Evolutionary conservation across 345 rosid species (phyloP).

Genomic region (Brassica nigra): DNA sequence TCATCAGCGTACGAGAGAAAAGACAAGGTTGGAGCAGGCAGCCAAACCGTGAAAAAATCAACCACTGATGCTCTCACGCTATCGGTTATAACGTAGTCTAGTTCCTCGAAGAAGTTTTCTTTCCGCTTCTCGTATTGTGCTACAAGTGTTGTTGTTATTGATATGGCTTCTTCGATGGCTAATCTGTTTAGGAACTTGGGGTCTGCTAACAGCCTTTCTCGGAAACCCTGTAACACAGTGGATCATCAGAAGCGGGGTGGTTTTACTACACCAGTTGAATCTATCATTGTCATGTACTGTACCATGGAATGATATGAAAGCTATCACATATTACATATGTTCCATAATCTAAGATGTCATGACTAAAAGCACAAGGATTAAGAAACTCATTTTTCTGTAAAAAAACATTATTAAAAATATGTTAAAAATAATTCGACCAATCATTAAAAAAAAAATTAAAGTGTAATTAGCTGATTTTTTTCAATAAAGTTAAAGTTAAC

Average conservation of each 20-base stretch:
- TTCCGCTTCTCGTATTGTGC: slow-evolving; percentile 92
- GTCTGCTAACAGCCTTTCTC: slow-evolving; percentile 91
- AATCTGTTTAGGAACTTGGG: slow-evolving; percentile 86
- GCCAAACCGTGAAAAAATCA: slow-evolving; percentile 93
- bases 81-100: slow-evolving; percentile 91
- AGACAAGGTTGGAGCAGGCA: slow-evolving; percentile 90
- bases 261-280: too few relatives aligned
- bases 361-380: too few relatives aligned
- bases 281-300: too few relatives aligned
- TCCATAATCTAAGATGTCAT: too few relatives aligned
- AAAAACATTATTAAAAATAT: too few relatives aligned
- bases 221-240: slow-evolving; percentile 71
- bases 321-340: too few relatives aligned
- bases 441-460: too few relatives aligned
- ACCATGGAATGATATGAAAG: too few relatives aligned
- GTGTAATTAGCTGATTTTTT: too few relatives aligned
- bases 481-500: too few relatives aligned
- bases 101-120: slow-evolving; percentile 85
- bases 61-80: slow-evolving; percentile 76
- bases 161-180: slow-evolving; percentile 93
- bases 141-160: slow-evolving; percentile 82
- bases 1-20: slow-evolving; percentile 74
- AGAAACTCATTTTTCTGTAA: too few relatives aligned
- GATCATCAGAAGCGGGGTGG: slow-evolving; percentile 18
- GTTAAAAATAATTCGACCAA: too few relatives aligned